Evolutionary conservation across 23 red algal genomes (phyloP), one percentile per base, ranked within the genome.

Genomic region (Gracilaria domingensis): DNA sequence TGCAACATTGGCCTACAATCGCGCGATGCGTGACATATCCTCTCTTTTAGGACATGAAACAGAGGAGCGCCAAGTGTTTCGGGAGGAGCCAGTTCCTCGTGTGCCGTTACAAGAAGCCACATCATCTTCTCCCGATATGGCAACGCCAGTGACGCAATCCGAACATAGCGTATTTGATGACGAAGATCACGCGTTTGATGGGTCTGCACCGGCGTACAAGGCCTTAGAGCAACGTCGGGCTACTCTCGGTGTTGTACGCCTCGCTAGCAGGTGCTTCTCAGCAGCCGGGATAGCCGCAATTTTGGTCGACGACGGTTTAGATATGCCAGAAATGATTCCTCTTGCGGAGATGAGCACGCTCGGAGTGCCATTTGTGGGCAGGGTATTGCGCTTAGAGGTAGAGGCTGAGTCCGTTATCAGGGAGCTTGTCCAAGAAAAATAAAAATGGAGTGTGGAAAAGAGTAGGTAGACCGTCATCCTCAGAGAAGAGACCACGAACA

Each of bases 261-360:
- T 90, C 18, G 76, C 87, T 18, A 66, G 30, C 29, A 71, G 73
- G 18, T 80, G 74, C 16, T 80, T 90, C 7, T 47, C 37, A 16
- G 73, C 71, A 30, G 87, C 87, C 12, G 76, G 76, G 53, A 79
- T 90, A 35, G 73, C 87, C 5, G 87, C 87, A n/a, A 56, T 90
- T 62, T 69, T 90, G 55, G 47, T 90, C n/a, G 87, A 90, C 62
- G 87, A 90, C 40, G 87, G 87, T 51, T n/a, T 70, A 21, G 20
- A 80, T 38, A 53, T 81, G 35, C 87, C 70, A 5, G 49, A 53
- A 44, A 38, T 30, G 33, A 54, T 86, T 8, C 45, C 82, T 29
- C 39, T 72, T 0, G 24, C 37, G 18, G 82, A 86, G 32, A 57
- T 86, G 45, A 74, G 36, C 36, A 14, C 28, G 5, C 39, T 86